Evolutionary conservation across 495 filamentous ascomycete species (phyloP), one percentile per base, ranked within the genome.

Genomic region (Xylaria longipes): DNA sequence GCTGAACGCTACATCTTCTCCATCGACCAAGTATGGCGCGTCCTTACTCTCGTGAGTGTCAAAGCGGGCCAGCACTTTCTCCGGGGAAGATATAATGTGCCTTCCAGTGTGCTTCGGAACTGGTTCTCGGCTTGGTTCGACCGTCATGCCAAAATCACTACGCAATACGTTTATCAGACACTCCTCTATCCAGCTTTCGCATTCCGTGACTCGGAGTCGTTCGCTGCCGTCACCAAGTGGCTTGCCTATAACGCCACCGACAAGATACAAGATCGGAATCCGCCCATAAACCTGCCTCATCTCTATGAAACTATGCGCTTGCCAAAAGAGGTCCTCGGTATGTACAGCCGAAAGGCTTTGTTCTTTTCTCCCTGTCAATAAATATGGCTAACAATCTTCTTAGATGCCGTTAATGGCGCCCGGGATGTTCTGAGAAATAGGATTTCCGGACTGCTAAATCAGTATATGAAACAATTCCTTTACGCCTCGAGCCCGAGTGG

Each of bases 131-230:
- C 37, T 43, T 41, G 60, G 60, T 63, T 45, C 9, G 14, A 9
- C 7, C 2, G 35, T 33, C 20, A 22, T n/a, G 4, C 15, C 20
- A 15, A 25, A 20, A 39, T 45, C 35, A 37, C 17, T 12, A 61
- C 1, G 22, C 3, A 27, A 5, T 3, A 22, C 11, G n/a, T 27
- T 5, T 63, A 45, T 22, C 12, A 43, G 7, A 12, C 29, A 4
- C 39, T 63, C 7, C 60, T 63, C 20, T 63, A 43, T 37, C 60
- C 60, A 29, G 37, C 48, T 25, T 52, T 22, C 27, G 48, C n/a
- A 7, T 6, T 52, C 11, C 7, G 48, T 14, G n/a, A 52, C 22
- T 25, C 48, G 2, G 8, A 52, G 11, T 25, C 9, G 9, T 63
- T 63, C 39, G 60, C 37, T 8, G 14, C 60, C 17, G 8, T 45